Evolutionary conservation across 1,284 basidiomycete genomes (phyloP).

Genomic region (Cutaneotrichosporon cyanovorans): DNA sequence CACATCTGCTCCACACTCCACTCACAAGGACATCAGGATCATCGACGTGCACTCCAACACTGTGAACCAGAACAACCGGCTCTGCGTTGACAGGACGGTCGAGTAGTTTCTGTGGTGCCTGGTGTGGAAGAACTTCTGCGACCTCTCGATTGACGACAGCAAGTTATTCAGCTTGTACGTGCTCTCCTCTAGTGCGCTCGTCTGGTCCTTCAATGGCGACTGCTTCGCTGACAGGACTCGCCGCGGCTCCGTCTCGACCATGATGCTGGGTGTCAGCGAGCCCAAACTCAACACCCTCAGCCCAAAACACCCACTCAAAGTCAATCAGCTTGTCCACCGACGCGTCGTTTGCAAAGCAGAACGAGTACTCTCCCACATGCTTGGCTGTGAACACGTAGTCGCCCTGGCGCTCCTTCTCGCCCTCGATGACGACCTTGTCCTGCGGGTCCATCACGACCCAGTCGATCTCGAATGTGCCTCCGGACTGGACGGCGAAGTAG

Average conservation of each 20-base stretch:
- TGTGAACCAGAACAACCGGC: constrained; percentile 78
- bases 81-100: constrained; percentile 35
- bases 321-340: constrained; percentile 87
- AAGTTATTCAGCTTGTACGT: constrained; percentile 80
- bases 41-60: constrained; percentile 67
- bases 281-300: not conserved
- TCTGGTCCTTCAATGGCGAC: constrained; percentile 68
- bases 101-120: constrained; percentile 37
- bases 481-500: constrained; percentile 76
- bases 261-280: constrained; percentile 54
- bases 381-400: constrained; percentile 97
- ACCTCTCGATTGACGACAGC: constrained; percentile 76
- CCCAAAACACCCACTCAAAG: constrained; percentile 56
- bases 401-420: constrained; percentile 80
- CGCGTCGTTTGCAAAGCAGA: constrained; percentile 97
- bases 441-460: constrained; percentile 86
- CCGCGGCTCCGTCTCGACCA: constrained; percentile 91
- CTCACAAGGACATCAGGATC: constrained; percentile 62
- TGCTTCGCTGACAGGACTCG: constrained; percentile 69
- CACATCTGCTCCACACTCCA: not conserved
- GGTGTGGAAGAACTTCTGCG: constrained; percentile 66
- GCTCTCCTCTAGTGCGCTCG: constrained; percentile 82
- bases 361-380: constrained; percentile 82
- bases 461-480: constrained; percentile 94
- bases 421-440: constrained; percentile 77